Evolutionary conservation across 2,329 filamentous ascomycete genomes (phyloP), one percentile per base, ranked within the genome.

Genomic region (Fusarium annulatum): DNA sequence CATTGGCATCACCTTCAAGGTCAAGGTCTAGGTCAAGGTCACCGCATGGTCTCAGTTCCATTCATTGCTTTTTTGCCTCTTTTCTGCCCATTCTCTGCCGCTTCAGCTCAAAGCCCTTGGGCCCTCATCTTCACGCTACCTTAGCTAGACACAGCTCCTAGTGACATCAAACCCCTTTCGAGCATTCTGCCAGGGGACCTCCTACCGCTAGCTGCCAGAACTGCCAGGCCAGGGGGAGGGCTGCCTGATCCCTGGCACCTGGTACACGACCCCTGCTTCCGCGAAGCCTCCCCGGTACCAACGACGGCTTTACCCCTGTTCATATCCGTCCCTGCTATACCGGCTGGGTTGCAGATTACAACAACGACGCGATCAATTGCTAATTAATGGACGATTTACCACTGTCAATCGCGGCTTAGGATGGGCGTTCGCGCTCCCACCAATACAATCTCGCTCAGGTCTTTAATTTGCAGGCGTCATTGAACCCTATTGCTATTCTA

Each of bases 141-240:
- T 11, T 30, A 33, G 33, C 33, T 77, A 74, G 51, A 61, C 51
- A 42, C 48, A 45, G 48, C 68, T 28, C n/a, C 39, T 41, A 74
- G 76, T 66, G 60, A 62, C 71, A 67, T 70, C 56, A 76, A 72
- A 43, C 66, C 68, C 70, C 75, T 64, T 73, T 67, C 57, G 48
- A 64, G 61, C 38, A 43, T 28, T 62, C 56, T 66, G 60, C 61
- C 52, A 75, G 68, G 68, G 76, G 70, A 62, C 57, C 53, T 12
- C 39, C 39, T 65, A 58, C 63, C 45, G 45, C 55, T 51, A 64
- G 62, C 71, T 70, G 58, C 66, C 63, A 73, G 34, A 74, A 57
- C 57, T 68, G 63, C 67, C 67, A 74, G 52, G 53, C 57, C 62
- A 67, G 64, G 73, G 55, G 45, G 48, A 41, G 19, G 52, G 49